phyloP scores from a whole-genome alignment of 2,329 filamentous ascomycete species.

The Periglandula ipomoeae region DNA sequence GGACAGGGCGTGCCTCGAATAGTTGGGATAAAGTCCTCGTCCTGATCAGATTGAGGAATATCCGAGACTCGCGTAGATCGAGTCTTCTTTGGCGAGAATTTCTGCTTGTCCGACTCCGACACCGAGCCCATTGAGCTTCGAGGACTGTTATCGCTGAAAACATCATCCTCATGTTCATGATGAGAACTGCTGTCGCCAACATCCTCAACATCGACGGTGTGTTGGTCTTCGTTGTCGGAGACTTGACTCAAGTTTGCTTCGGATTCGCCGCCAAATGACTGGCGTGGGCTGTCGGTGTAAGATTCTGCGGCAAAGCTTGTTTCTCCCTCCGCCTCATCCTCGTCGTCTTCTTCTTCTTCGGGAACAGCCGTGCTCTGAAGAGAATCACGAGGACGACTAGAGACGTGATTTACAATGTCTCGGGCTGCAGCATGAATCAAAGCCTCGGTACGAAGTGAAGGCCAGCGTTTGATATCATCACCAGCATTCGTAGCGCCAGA shows the following conservation, averaged over 20 bases:
- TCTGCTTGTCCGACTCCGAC: conserved; percentile 25
- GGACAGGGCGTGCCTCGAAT: conserved; percentile 50
- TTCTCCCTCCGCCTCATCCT: too few relatives aligned
- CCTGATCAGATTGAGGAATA: conserved; percentile 37
- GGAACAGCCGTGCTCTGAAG: conserved; percentile 14
- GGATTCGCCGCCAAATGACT: conserved; percentile 17
- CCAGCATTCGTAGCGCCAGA: conserved; percentile 15
- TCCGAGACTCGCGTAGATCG: conserved; percentile 39
- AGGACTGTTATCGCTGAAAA: conserved; percentile 50
- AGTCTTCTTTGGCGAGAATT: conserved; percentile 15
- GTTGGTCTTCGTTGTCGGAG: conserved; percentile 11
- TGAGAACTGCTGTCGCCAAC: conserved; percentile 39
- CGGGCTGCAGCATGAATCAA: conserved; percentile 44
- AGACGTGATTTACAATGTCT: conserved; percentile 35
- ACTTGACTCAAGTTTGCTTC: conserved; percentile 11
- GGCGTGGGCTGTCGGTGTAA: conserved; percentile 11
- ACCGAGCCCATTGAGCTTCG: conserved; percentile 48
- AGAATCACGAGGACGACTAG: conserved; percentile 17
- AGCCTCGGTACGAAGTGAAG: conserved; percentile 38
- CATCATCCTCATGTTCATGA: conserved; percentile 44
- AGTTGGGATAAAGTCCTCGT: conserved; percentile 42
- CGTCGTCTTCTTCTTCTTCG: conserved; percentile 8
- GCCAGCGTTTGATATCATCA: conserved; percentile 22
- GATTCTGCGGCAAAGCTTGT: conserved; percentile 17
- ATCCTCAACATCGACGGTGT: conserved; percentile 14